Evolutionary conservation across 2,329 filamentous ascomycete species (phyloP).

Genomic region (Paracamarosporium sp.): DNA sequence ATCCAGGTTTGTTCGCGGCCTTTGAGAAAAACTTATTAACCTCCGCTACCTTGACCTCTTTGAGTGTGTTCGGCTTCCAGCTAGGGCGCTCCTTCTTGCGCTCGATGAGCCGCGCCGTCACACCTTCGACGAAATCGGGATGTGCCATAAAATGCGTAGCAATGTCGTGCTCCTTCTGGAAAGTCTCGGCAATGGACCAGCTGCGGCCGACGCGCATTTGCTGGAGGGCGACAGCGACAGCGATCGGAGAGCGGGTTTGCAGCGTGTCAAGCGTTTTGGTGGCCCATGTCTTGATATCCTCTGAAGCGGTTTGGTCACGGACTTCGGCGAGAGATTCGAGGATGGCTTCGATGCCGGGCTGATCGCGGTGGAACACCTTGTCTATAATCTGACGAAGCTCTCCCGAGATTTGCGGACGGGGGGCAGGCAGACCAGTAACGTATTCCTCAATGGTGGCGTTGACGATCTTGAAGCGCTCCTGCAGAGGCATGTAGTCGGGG

Average conservation of each 20-base stretch:
- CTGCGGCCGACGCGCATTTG: slow-evolving; percentile 78
- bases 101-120: slow-evolving; percentile 78
- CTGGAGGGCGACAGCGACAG: slow-evolving; percentile 81
- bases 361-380: slow-evolving; percentile 59
- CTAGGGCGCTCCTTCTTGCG: slow-evolving; percentile 70
- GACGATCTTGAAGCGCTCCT: slow-evolving; percentile 73
- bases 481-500: slow-evolving; percentile 72
- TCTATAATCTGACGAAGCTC: slow-evolving; percentile 82
- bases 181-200: slow-evolving; percentile 86
- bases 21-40: slow-evolving; percentile 73
- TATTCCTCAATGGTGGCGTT: slow-evolving; percentile 92
- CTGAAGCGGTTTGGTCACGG: slow-evolving; percentile 40
- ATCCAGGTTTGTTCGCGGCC: slow-evolving; percentile 31
- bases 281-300: slow-evolving; percentile 74
- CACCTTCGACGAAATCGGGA: slow-evolving; percentile 90
- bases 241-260: slow-evolving; percentile 80
- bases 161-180: slow-evolving; percentile 84
- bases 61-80: slow-evolving; percentile 78
- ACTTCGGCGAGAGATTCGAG: slow-evolving; percentile 67
- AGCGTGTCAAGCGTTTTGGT: slow-evolving; percentile 77
- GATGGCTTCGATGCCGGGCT: slow-evolving; percentile 73
- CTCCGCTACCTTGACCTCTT: slow-evolving; percentile 65
- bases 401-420: slow-evolving; percentile 62
- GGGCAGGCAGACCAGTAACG: slow-evolving; percentile 79
- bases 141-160: slow-evolving; percentile 88